Evolutionary conservation across 208 protist species (phyloP).

Genomic region (Trypanosomatidae sp.): DNA sequence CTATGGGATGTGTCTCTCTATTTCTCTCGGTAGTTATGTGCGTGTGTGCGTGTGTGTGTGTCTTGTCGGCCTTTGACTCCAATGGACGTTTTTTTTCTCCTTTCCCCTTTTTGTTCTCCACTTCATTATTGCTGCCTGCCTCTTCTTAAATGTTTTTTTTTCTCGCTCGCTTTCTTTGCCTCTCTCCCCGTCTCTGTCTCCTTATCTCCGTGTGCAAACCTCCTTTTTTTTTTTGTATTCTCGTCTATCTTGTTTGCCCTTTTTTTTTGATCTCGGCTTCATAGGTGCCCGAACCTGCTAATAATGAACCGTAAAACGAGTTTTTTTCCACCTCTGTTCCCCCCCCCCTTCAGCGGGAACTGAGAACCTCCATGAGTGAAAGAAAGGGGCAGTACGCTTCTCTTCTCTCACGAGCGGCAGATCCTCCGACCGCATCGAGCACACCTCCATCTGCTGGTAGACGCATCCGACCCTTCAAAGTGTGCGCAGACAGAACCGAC

Average conservation of each 20-base stretch:
- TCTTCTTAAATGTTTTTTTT: slow-evolving; percentile 5
- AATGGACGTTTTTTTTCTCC: not conserved
- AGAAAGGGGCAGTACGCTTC: not conserved
- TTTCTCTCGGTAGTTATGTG: no score
- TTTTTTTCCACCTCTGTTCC: no score
- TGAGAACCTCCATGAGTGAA: no score
- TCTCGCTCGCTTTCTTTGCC: not conserved
- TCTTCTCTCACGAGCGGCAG: not conserved
- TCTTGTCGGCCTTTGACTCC: not conserved
- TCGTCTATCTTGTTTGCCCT: not conserved
- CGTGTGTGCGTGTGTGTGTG: not conserved
- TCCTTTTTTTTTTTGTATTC: not conserved
- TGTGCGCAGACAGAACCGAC: not conserved
- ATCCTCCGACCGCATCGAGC: not conserved
- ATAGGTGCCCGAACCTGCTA: not conserved
- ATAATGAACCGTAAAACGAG: not conserved
- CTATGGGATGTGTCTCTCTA: not conserved
- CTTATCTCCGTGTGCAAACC: not conserved
- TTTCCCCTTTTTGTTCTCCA: not conserved
- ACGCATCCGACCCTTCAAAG: not conserved
- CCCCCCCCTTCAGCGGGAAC: not conserved
- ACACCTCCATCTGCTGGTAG: not conserved
- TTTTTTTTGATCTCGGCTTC: not conserved
- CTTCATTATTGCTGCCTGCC: not conserved
- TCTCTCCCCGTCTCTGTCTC: not conserved